These are phyloP conservation scores for Citrus medica DNA, from an alignment of 345 rosid species.

Conservation along the genomic window DNA sequence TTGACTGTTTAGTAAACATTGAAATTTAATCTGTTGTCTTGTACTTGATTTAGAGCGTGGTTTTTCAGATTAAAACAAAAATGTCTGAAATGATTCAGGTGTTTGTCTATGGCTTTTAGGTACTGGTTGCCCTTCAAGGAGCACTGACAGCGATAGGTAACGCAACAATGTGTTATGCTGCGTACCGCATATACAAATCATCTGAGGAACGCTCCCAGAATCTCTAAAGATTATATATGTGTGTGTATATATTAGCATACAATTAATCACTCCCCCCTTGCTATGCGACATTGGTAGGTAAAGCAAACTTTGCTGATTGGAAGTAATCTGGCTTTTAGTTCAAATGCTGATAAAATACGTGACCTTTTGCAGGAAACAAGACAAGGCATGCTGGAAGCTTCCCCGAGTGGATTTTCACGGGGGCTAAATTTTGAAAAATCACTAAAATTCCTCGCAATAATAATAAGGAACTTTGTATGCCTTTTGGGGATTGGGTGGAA, in stretches of 20 bases:
- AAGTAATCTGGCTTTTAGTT: background rate
- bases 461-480: background rate
- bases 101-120: background rate
- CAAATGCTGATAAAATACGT: background rate
- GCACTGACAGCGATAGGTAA: constrained; percentile 74
- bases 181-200: constrained; percentile 66
- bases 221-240: constrained; percentile 22
- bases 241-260: background rate
- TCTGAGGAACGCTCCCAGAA: constrained; percentile 43
- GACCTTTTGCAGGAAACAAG: constrained; percentile 10
- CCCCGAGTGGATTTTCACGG: background rate
- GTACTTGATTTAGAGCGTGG: background rate
- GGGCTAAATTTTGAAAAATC: background rate
- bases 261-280: background rate
- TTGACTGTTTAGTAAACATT: background rate
- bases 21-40: background rate
- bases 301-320: background rate
- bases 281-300: constrained; percentile 3
- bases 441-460: background rate
- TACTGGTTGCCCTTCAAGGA: constrained; percentile 7
- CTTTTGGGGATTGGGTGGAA: background rate
- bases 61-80: background rate
- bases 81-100: background rate
- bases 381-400: background rate
- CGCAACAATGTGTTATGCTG: constrained; percentile 77